Evolutionary conservation across 805 yeast species (phyloP), one percentile per base, ranked within the genome.

Genomic region (Candida morakotiae): DNA sequence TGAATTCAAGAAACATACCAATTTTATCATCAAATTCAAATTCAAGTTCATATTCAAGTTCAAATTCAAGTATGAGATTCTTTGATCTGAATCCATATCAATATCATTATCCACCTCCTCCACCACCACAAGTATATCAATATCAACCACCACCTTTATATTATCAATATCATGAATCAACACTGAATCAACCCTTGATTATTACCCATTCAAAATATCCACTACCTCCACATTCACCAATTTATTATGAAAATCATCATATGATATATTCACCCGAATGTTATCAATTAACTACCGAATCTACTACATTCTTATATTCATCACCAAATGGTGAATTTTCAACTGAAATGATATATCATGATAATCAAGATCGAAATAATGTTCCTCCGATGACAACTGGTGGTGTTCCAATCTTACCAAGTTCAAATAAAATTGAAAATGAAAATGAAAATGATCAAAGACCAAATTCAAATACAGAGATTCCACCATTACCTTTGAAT

Each of bases 401-500:
- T n/a, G 28, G 14, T 3, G 5, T 32, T 9, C 35, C 35, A 9
- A 32, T 22, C 14, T 24, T 32, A 17, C 25, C 11, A 6, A 32
- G 35, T 23, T 32, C 35, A 16, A 24, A 10, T 9, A n/a, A n/a
- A n/a, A n/a, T n/a, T n/a, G n/a, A n/a, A n/a, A n/a, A n/a, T n/a
- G n/a, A n/a, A n/a, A n/a, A n/a, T n/a, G 27, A 24, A 10, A 24
- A 6, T 10, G n/a, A 24, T 11, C 14, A 11, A 24, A 5, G 11
- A 41, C 42, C 17, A 60, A 56, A 26, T 52, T 53, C 32, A 60
- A 56, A 11, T 39, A 54, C 21, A 24, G 53, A 43, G 1, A 53
- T 49, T 39, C 52, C 53, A 11, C 53, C 60, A 2, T 47, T 57
- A 23, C 63, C 60, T 16, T 49, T 55, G 9, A 52, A 24, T 6